phyloP scores from a whole-genome alignment of 768 basidiomycete species.

The Plicaturopsis crispa region DNA sequence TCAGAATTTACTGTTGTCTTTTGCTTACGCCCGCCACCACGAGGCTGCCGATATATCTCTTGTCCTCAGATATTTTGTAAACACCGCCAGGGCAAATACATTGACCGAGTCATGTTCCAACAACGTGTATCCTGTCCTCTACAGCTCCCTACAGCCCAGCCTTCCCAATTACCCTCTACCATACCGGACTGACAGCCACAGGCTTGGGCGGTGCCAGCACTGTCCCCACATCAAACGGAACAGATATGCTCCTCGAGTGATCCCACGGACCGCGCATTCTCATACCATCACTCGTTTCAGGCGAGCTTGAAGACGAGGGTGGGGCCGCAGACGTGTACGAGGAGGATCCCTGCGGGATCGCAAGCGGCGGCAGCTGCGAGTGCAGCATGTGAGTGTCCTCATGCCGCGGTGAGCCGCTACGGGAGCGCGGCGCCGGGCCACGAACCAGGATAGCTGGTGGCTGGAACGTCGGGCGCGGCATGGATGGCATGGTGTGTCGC shows the following conservation, averaged over 20 bases:
- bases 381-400: constrained; percentile 10
- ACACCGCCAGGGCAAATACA: too few species aligned
- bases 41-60: constrained; percentile 13
- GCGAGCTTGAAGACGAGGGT: constrained; percentile 4
- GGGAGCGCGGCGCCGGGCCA: constrained; percentile 12
- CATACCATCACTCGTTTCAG: constrained; percentile 5
- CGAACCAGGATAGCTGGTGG: constrained; percentile 20
- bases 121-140: too few species aligned
- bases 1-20: constrained; percentile 23
- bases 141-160: too few species aligned
- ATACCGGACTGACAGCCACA: constrained; percentile 25
- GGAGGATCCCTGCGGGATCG: constrained; percentile 13
- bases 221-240: constrained; percentile 37
- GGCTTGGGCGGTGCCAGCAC: constrained; percentile 40
- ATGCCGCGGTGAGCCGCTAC: constrained; percentile 7
- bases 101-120: too few species aligned
- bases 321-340: constrained; percentile 11
- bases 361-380: constrained; percentile 17
- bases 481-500: constrained; percentile 60
- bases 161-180: too few species aligned
- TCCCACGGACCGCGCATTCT: constrained; percentile 50
- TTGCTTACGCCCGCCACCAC: constrained; percentile 28
- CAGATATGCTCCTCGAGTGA: constrained; percentile 36
- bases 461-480: constrained; percentile 48
- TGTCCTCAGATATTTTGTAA: too few species aligned